Evolutionary conservation across 352 stramenopile species (phyloP).

Genomic region (Pythium pyrilobum): DNA sequence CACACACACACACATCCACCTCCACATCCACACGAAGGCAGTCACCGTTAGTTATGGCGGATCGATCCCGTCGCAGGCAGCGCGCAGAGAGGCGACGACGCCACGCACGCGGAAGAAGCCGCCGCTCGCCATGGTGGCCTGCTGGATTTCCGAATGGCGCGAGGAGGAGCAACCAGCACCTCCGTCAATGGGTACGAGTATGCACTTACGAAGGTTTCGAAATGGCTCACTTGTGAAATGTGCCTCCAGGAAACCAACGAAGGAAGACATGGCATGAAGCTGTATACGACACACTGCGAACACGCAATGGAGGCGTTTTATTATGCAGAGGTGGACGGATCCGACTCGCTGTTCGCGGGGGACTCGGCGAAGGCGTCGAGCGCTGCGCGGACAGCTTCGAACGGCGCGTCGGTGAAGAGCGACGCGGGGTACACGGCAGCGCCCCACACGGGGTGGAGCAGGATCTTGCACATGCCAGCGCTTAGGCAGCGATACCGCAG

Average conservation of each 20-base stretch:
- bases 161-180: no score
- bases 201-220: neutral
- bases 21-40: neutral
- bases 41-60: no score
- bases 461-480: constrained; percentile 95
- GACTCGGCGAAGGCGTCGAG: constrained; percentile 24
- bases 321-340: neutral
- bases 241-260: no score
- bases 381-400: constrained; percentile 65
- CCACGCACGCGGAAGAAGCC: constrained; percentile 31
- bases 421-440: constrained; percentile 95
- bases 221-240: no score
- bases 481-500: constrained; percentile 78
- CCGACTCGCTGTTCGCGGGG: constrained; percentile 1
- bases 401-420: constrained; percentile 93
- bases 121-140: constrained; percentile 33
- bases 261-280: no score
- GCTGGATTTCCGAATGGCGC: no score
- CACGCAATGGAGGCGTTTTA: no score
- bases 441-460: constrained; percentile 94
- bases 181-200: no score
- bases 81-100: neutral
- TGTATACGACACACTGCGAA: no score
- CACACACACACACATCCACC: neutral
- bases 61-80: no score